Evolutionary conservation across 345 rosid genomes (phyloP).

Genomic region (Acer yangbiense): DNA sequence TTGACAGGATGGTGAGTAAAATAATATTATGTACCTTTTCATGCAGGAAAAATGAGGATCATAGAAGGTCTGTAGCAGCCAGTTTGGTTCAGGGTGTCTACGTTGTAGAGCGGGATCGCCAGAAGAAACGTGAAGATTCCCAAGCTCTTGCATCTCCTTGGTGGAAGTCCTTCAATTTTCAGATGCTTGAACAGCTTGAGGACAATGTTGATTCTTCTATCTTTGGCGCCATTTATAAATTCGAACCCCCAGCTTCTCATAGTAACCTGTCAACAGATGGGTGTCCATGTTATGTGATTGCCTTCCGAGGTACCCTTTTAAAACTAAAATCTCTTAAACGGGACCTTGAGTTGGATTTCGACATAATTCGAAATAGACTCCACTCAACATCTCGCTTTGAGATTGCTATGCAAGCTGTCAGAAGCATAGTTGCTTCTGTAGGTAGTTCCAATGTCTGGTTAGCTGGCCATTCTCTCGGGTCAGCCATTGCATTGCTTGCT

Average conservation of each 20-base stretch:
- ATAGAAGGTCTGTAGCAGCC: conserved; percentile 71
- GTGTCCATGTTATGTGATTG: conserved; percentile 66
- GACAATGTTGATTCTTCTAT: conserved; percentile 77
- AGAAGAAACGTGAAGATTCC: conserved; percentile 58
- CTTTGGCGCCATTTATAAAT: conserved; percentile 83
- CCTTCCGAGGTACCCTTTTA: conserved; percentile 78
- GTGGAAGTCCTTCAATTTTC: conserved; percentile 84
- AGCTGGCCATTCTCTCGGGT: conserved; percentile 93
- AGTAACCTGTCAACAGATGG: conserved; percentile 30
- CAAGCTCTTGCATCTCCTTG: conserved; percentile 73
- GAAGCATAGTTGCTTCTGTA: conserved; percentile 59
- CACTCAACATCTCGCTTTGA: conserved; percentile 70
- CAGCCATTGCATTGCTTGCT: conserved; percentile 75
- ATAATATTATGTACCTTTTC: neutral
- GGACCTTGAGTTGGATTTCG: conserved; percentile 65
- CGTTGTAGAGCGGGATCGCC: conserved; percentile 83
- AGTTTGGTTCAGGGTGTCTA: conserved; percentile 82
- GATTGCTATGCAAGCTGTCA: conserved; percentile 74
- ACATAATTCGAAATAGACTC: conserved; percentile 62
- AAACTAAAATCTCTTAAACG: conserved; percentile 65
- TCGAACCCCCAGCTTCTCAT: conserved; percentile 41
- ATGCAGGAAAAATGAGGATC: conserved; percentile 66
- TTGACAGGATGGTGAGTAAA: neutral
- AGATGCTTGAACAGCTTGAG: conserved; percentile 51
- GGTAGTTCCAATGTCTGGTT: conserved; percentile 79